These are phyloP conservation scores for Liriodendron chinense DNA, from an alignment of 164 flowering plant genomes.

Conservation along the genomic window DNA sequence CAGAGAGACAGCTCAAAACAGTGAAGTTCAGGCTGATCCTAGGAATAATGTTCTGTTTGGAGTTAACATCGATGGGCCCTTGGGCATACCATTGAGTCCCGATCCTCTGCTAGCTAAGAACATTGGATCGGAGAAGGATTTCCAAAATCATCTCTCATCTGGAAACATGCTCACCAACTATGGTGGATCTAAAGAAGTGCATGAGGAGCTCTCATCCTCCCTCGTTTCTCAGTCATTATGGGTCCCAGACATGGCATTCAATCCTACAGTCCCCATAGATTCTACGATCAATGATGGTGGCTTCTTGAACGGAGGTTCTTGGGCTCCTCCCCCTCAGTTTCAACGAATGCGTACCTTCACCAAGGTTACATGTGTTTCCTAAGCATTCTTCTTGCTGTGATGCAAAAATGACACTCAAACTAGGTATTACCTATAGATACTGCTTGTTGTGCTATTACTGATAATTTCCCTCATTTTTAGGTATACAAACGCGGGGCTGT, in stretches of 20 bases:
- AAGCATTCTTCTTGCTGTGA: background rate
- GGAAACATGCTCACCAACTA: constrained; percentile 51
- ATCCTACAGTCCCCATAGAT: constrained; percentile 50
- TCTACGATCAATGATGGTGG: constrained; percentile 62
- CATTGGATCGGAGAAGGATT: constrained; percentile 52
- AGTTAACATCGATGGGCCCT: constrained; percentile 44
- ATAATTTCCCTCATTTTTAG: constrained; percentile 32
- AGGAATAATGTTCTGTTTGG: constrained; percentile 56
- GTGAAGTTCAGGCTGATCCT: constrained; percentile 54
- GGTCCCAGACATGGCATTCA: constrained; percentile 76
- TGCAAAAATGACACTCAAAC: background rate
- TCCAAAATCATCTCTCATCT: constrained; percentile 44
- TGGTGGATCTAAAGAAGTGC: constrained; percentile 63
- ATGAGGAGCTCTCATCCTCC: constrained; percentile 75
- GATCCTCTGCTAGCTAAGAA: constrained; percentile 54
- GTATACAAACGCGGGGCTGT: constrained; percentile 97
- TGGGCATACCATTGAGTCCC: constrained; percentile 48
- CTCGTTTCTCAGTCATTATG: constrained; percentile 88
- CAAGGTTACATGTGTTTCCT: constrained; percentile 46
- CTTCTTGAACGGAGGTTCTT: constrained; percentile 51
- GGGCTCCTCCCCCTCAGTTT: constrained; percentile 67
- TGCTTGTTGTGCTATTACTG: background rate
- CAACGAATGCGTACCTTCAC: constrained; percentile 83
- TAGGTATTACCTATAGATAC: background rate
- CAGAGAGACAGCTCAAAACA: constrained; percentile 55